Conservation (phyloP, 345 rosid species). For the Lepidium sativum region DNA sequence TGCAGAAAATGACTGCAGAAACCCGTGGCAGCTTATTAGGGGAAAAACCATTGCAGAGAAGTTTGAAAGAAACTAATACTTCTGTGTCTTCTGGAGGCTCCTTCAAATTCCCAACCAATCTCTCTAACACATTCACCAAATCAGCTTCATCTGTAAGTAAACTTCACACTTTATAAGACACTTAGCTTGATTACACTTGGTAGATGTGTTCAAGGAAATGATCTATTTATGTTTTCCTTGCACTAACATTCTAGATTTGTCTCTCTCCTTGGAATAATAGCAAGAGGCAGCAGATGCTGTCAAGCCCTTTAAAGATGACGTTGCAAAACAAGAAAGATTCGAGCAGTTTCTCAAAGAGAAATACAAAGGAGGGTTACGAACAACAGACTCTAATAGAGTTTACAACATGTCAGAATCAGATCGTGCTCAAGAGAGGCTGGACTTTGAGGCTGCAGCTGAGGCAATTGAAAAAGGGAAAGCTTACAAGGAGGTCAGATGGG, state of each 20-base stretch:
- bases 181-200: background rate
- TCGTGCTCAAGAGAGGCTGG: conserved; percentile 93
- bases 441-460: conserved; percentile 94
- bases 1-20: conserved; percentile 74
- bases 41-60: conserved; percentile 81
- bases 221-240: conserved; percentile 7
- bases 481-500: conserved; percentile 38
- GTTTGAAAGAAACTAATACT: conserved; percentile 37
- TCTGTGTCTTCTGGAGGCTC: conserved; percentile 41
- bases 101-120: conserved; percentile 54
- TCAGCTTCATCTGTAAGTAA: conserved; percentile 62
- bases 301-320: conserved; percentile 82
- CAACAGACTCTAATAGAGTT: conserved; percentile 41
- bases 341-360: conserved; percentile 89
- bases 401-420: conserved; percentile 72
- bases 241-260: background rate
- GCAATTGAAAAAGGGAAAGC: conserved; percentile 69
- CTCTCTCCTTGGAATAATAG: conserved; percentile 32
- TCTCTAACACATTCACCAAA: conserved; percentile 77
- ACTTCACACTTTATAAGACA: background rate
- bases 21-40: conserved; percentile 78
- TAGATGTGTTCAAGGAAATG: background rate
- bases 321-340: conserved; percentile 83
- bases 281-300: conserved; percentile 46
- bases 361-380: conserved; percentile 85